Base-by-base conservation (phyloP, 306 rosid species). In the Vigna radiata region DNA sequence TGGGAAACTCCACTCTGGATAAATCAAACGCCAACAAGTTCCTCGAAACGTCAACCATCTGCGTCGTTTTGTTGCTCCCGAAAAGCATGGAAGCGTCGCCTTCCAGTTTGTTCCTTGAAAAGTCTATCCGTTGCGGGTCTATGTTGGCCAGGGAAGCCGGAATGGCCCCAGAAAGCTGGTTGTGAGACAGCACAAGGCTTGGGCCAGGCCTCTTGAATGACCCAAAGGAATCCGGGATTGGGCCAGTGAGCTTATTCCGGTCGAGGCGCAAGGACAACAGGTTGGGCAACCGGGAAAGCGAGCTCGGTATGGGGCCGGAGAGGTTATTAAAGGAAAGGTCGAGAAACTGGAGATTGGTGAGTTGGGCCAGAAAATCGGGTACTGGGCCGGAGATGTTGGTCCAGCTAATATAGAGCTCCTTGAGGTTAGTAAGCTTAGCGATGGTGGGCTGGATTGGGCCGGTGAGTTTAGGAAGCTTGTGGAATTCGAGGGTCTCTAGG, bases 71-170 rank as follows among this genome's bases (percentile, higher is more conserved):
- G 60, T 81, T 81, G 6, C 19, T 2, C 1, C 93, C 90, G 33
- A 93, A 88, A 11, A 93, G 54, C 82, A 88, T 6, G 0, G 90
- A 86, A 0, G 89, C 96, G 49, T 91, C 98, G 0, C 98, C 98
- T 78, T 76, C 72, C 0, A 93, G 88, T 85, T 60, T 89, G 91
- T 93, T 93, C 3, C 96, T 78, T 0, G 93, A 89, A 8, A 93
- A 71, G 23, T 89, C 88, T 12, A 91, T 19, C 3, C 14, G 2
- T 7, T 62, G 4, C 1, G 79, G 86, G 71, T 85, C 47, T 55
- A 75, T 3, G 8, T 82, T 64, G 4, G 71, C 85, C 2, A 93
- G 33, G 15, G 91, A 84, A 13, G 63, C 16, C 0, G 98, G 97
- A 37, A 93, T 88, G 23, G 37, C 55, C 19, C 89, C 93, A 0